Evolutionary conservation across 352 stramenopile genomes (phyloP), one percentile per base, ranked within the genome.

Genomic region (Phytophthora tentaculata): DNA sequence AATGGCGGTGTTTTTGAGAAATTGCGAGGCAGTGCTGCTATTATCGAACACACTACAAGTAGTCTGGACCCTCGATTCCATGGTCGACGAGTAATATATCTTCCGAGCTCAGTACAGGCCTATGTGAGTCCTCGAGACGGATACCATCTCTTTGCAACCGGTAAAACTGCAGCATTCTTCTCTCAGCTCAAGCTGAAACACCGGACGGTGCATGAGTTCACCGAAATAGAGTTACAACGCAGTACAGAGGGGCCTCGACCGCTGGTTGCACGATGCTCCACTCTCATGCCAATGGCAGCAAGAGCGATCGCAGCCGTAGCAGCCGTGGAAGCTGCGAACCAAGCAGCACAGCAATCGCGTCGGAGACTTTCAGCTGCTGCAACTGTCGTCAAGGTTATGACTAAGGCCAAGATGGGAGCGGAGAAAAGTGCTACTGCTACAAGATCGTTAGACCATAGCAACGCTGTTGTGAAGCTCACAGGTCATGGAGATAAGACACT

Each of bases 51-150:
- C 39, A 56, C 73, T 24, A 78, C 69, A 39, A 85, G 60, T 55
- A 87, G 77, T 56, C 26, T 72, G 13, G 83, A 91, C 39, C 28
- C 67, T 14, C 79, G 83, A 14, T 91, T 86, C 47, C 73, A 83
- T 35, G 77, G 71, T 41, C 75, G 77, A 20, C 62, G 67, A 0
- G 62, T 84, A 17, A 24, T 87, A 20, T 71, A 77, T n/a, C 23
- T 87, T 10, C 77, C 83, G 0, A 47, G 47, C 2, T 70, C 73
- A 10, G 59, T 91, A 19, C 53, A 79, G 20, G 74, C 84, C 16
- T 64, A 86, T n/a, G 69, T 91, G 17, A 78, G 50, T 49, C 67
- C 70, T 14, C 83, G 77, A 3, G 77, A 89, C 20, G 83, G 80
- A 17, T 71, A 50, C 22, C 81, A 61, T 55, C 47, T 87, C 10